Evolutionary conservation across 805 yeast genomes (phyloP).

Genomic region (Lipomyces anomalus): DNA sequence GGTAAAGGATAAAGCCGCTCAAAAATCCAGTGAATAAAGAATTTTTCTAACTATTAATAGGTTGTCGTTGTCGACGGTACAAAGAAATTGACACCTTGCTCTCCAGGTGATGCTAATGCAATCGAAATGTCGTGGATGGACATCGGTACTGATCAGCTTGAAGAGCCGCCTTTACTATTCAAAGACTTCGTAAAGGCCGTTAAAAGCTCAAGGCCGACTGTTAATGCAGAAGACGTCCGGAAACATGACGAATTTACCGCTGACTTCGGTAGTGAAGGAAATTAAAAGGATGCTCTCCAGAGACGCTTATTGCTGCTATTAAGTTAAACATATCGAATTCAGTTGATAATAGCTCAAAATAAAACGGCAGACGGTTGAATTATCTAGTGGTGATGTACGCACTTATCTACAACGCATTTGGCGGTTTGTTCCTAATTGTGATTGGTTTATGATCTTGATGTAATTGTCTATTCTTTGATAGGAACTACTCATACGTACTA

Average conservation of each 20-base stretch:
- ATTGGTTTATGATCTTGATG: no score
- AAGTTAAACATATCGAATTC: no score
- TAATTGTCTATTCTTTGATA: no score
- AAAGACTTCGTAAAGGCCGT: conserved; percentile 92
- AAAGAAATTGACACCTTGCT: conserved; percentile 75
- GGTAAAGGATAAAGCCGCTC: no score
- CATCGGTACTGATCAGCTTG: conserved; percentile 77
- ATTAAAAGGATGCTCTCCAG: no score
- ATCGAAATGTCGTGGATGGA: conserved; percentile 91
- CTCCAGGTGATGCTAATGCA: conserved; percentile 91
- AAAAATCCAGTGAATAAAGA: conserved; percentile 78
- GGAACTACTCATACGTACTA: no score
- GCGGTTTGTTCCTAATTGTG: no score
- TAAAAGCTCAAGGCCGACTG: conserved; percentile 89
- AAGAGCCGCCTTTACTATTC: conserved; percentile 82
- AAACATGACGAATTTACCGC: conserved; percentile 83
- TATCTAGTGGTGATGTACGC: no score
- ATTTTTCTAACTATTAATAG: conserved; percentile 88
- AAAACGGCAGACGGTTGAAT: no score
- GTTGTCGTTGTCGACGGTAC: conserved; percentile 35
- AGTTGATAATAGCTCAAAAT: no score
- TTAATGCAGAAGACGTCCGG: conserved; percentile 72
- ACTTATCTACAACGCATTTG: no score
- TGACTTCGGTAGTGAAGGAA: conserved; percentile 98
- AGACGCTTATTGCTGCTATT: no score